Conservation (phyloP, 2,329 filamentous ascomycete species). For the Emergomyces pasteurianus region DNA sequence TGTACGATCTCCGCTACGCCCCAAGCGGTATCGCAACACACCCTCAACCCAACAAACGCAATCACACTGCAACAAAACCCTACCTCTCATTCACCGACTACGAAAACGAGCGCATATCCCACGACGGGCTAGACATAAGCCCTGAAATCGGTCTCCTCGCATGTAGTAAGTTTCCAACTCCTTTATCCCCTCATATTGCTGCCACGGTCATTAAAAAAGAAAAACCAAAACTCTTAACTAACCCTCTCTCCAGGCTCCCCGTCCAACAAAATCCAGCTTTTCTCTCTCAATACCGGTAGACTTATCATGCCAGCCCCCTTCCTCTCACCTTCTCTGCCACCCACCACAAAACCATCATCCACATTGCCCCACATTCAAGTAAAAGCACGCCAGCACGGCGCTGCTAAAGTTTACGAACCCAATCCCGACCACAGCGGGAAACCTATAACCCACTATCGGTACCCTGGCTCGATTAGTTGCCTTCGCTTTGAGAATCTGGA, state of each 20-base stretch:
- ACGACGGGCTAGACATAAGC: conserved; percentile 27
- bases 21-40: conserved; percentile 17
- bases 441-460: conserved; percentile 13
- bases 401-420: background rate
- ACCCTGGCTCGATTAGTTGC: conserved; percentile 16
- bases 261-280: conserved; percentile 21
- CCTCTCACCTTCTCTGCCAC: background rate
- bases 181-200: background rate
- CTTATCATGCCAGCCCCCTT: conserved; percentile 11
- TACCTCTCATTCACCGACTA: conserved; percentile 28
- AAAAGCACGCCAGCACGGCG: background rate
- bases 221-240: background rate
- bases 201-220: background rate
- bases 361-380: background rate
- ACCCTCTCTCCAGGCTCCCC: background rate
- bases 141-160: conserved; percentile 27
- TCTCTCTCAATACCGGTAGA: conserved; percentile 27
- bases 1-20: conserved; percentile 31
- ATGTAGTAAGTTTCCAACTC: conserved; percentile 18
- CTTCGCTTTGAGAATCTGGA: conserved; percentile 22
- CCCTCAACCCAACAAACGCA: conserved; percentile 17
- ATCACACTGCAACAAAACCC: conserved; percentile 21
- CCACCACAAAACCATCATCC: background rate
- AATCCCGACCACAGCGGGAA: background rate
- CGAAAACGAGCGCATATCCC: conserved; percentile 12